Evolutionary conservation across 495 filamentous ascomycete genomes (phyloP), one percentile per base, ranked within the genome.

Genomic region (Trichoderma erinaceum): DNA sequence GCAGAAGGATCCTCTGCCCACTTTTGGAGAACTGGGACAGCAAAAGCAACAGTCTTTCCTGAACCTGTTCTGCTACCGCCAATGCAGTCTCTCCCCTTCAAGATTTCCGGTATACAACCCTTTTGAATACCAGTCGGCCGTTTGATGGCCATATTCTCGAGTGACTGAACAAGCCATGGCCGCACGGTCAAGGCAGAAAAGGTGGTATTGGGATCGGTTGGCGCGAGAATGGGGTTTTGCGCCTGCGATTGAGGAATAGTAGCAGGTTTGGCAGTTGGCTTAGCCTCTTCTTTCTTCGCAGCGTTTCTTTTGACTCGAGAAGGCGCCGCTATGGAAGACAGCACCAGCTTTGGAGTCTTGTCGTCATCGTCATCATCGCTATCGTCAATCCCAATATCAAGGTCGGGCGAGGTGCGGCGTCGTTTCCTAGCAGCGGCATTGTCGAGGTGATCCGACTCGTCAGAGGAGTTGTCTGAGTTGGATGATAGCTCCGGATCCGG

Each of bases 11-110:
- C 93, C 76, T 90, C 83, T 4, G 95, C 87, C 95, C 93, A 98
- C 77, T 88, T 88, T 74, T 97, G 94, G 65, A 98, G 79, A 63
- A 99, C 95, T 18, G 95, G 95, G 11, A 91, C 92, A 15, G 93
- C 88, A 78, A 99, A 99, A 43, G 95, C 93, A 52, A 97, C 87
- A n/a, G 95, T 99, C 81, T 99, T 99, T 75, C 95, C 95, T n/a
- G 94, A 97, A 79, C 95, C 95, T 4, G 95, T 99, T 67, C 91
- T 84, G 72, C 92, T 96, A 21, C 92, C 92, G 71, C 96, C 95
- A 71, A 99, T 97, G 71, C 93, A 97, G 78, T 98, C 92, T 70
- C 89, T 84, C 4, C 95, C 95, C 73, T 92, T 87, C 66, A 99
- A 75, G 58, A 98, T 97, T 71, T 90, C 88, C 23, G 92, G 92